Base-by-base conservation (phyloP, 192 early-diverging fungal genomes). In the Coemansia sp. region DNA sequence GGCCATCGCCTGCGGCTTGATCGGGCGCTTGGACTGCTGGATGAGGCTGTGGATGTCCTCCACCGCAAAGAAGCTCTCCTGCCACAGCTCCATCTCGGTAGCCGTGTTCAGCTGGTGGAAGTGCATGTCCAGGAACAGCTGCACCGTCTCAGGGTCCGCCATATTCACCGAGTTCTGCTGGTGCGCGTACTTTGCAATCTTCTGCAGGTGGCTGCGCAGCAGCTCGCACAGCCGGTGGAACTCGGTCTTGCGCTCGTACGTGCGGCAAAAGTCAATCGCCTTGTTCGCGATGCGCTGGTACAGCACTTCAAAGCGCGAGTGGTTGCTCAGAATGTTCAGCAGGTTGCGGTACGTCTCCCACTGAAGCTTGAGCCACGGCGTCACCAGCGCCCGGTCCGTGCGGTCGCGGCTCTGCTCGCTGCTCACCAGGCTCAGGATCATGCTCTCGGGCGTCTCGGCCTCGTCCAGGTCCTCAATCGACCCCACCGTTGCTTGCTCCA, bases 311-410 rank as follows among this genome's bases (percentile, higher is more conserved):
- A 99, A 84, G 32, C 94, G 86, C 59, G 90, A 87, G 65, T 98
- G 98, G 88, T 98, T 97, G 64, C 95, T 85, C 73, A 99, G 75
- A 49, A 95, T 94, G 67, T 99, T 96, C 45, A 99, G 85, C 40
- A 93, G 89, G 59, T 93, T 98, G 52, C 98, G 84, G 82, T 99
- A 98, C n/a, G 91, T 90, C 82, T 99, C 98, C 98, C 98, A 99
- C 65, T 98, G 84, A 80, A 99, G 98, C 81, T 93, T 95, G 54
- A 99, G 84, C 93, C 96, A 98, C 30, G 98, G 96, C 35, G 96
- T 99, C 33, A 99, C 94, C 24, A 98, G 90, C 58, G 93, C 94
- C 56, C 97, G 91, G 73, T 99, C 95, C 6, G 95, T 95, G 25
- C 97, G 86, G 81, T 99, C 96, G 80, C 93, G 94, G 80, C 82